Evolutionary conservation across 2,329 filamentous ascomycete species (phyloP).

Genomic region (Tolypocladium pustulatum): DNA sequence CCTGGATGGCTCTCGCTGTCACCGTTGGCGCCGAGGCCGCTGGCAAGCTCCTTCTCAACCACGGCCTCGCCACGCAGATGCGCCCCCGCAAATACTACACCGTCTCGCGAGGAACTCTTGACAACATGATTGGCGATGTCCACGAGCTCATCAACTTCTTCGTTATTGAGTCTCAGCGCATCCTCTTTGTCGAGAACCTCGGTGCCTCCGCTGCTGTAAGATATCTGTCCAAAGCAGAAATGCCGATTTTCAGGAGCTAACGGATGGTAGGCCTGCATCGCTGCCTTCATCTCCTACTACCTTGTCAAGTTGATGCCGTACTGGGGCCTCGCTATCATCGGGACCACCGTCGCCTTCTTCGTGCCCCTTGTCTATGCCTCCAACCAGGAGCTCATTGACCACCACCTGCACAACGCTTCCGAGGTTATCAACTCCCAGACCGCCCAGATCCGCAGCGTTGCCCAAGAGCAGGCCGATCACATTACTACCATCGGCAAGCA

Average conservation of each 20-base stretch:
- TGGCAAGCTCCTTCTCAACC: conserved; percentile 51
- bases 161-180: conserved; percentile 57
- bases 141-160: conserved; percentile 65
- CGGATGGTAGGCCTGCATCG: conserved; percentile 39
- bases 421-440: conserved; percentile 53
- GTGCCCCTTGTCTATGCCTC: conserved; percentile 53
- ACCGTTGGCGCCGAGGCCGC: conserved; percentile 50
- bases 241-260: conserved; percentile 8
- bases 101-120: conserved; percentile 50
- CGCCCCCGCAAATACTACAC: conserved; percentile 60
- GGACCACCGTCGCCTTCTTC: conserved; percentile 49
- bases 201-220: conserved; percentile 48
- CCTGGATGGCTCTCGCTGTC: conserved; percentile 50
- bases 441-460: conserved; percentile 48
- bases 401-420: conserved; percentile 46
- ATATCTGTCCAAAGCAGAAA: conserved; percentile 9
- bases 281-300: conserved; percentile 55
- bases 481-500: conserved; percentile 55
- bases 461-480: conserved; percentile 53
- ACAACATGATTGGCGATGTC: conserved; percentile 50
- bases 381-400: conserved; percentile 61
- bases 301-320: conserved; percentile 60
- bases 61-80: conserved; percentile 53
- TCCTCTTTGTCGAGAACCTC: conserved; percentile 59
- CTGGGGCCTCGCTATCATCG: conserved; percentile 56